These are phyloP conservation scores for Alnus glutinosa DNA, from an alignment of 306 rosid species.

Conservation along the genomic window DNA sequence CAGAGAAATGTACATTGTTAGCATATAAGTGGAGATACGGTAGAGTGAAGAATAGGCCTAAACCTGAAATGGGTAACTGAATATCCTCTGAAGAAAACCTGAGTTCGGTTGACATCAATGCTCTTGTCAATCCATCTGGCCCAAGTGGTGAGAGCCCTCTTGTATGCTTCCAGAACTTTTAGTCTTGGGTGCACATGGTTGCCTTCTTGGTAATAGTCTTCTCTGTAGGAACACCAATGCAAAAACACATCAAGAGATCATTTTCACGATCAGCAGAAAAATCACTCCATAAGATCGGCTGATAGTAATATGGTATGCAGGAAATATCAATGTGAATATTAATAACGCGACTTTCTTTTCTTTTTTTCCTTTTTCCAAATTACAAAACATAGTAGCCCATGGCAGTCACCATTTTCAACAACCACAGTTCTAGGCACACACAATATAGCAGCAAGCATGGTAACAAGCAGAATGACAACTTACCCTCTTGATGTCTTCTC, in stretches of 20 bases:
- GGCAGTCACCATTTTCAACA: conserved; percentile 13
- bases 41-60: neutral
- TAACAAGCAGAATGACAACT: conserved; percentile 7
- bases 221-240: conserved; percentile 48
- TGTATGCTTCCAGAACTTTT: conserved; percentile 75
- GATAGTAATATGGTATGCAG: neutral
- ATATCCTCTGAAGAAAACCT: conserved; percentile 88
- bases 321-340: conserved; percentile 4
- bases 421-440: conserved; percentile 3
- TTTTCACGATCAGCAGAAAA: conserved; percentile 14
- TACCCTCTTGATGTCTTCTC: conserved; percentile 95
- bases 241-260: neutral
- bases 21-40: conserved; percentile 5
- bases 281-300: conserved; percentile 4
- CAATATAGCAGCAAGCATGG: conserved; percentile 11
- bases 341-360: neutral
- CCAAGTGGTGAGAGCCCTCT: conserved; percentile 88
- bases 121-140: conserved; percentile 71
- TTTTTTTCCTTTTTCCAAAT: conserved; percentile 4
- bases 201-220: conserved; percentile 96
- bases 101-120: conserved; percentile 63
- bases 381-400: conserved; percentile 7
- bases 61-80: conserved; percentile 93
- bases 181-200: conserved; percentile 69
- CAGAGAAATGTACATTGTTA: conserved; percentile 3